These are phyloP conservation scores for Nicotiana knightiana DNA, from an alignment of 257 asterid genomes.

Conservation along the genomic window DNA sequence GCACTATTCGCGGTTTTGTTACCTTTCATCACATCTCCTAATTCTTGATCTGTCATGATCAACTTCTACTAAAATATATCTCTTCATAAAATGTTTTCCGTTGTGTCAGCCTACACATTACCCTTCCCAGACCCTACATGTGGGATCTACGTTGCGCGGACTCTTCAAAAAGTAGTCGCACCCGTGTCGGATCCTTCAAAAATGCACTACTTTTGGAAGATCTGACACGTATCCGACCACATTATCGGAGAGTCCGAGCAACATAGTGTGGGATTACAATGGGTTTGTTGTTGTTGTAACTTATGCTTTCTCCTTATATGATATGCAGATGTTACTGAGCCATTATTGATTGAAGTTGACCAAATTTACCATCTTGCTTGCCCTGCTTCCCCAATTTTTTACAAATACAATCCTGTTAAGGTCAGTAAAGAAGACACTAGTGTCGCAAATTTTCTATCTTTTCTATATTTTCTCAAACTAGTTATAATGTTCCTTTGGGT, in stretches of 20 bases:
- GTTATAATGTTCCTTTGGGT: background rate
- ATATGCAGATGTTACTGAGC: slow-evolving; percentile 75
- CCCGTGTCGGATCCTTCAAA: too few relatives aligned
- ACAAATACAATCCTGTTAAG: slow-evolving; percentile 97
- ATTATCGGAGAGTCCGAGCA: too few relatives aligned
- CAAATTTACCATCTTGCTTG: slow-evolving; percentile 98
- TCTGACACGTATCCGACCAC: too few relatives aligned
- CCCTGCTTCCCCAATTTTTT: slow-evolving; percentile 98
- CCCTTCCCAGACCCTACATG: too few relatives aligned
- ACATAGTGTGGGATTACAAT: too few relatives aligned
- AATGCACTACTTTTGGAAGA: too few relatives aligned
- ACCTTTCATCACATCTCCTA: background rate
- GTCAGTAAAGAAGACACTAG: slow-evolving; percentile 22
- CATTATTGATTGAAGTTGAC: slow-evolving; percentile 85
- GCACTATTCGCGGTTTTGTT: background rate
- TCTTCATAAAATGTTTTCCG: background rate
- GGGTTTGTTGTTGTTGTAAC: too few relatives aligned
- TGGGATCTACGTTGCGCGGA: too few relatives aligned
- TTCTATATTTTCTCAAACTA: background rate
- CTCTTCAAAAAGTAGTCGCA: too few relatives aligned
- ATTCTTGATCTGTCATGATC: background rate
- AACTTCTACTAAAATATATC: background rate
- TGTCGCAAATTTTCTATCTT: background rate
- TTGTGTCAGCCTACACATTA: too few relatives aligned
- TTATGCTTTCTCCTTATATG: background rate